Evolutionary conservation across 169 alveolate genomes (phyloP).

Genomic region (Cryptosporidium canis): DNA sequence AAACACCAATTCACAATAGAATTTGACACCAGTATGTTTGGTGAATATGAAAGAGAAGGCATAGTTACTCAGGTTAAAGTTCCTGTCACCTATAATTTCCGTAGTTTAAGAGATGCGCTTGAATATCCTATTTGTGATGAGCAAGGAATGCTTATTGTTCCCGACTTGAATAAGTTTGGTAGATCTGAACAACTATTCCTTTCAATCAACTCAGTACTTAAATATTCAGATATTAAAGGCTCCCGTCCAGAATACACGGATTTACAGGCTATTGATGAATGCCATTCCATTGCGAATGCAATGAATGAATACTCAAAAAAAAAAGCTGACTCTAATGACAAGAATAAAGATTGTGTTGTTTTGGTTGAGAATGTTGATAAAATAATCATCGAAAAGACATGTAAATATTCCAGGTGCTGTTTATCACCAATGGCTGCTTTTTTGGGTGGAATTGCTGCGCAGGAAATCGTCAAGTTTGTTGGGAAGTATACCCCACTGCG

Average conservation of each 20-base stretch:
- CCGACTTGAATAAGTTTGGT: slow-evolving; percentile 95
- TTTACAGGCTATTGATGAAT: slow-evolving; percentile 81
- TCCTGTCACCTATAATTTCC: slow-evolving; percentile 85
- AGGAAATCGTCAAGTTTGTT: slow-evolving; percentile 96
- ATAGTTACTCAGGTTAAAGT: slow-evolving; percentile 90
- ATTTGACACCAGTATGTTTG: slow-evolving; percentile 87
- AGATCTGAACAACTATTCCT: slow-evolving; percentile 94
- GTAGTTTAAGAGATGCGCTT: slow-evolving; percentile 30
- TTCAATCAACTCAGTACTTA: slow-evolving; percentile 85
- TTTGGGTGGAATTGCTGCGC: slow-evolving; percentile 97
- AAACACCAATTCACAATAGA: slow-evolving; percentile 88
- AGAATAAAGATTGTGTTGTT: slow-evolving; percentile 34
- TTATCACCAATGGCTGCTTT: slow-evolving; percentile 95
- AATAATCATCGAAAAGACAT: slow-evolving; percentile 83
- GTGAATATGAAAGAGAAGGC: slow-evolving; percentile 87
- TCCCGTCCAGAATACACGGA: slow-evolving; percentile 81
- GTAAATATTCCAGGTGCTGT: slow-evolving; percentile 82
- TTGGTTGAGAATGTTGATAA: slow-evolving; percentile 88
- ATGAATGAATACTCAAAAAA: slow-evolving; percentile 77
- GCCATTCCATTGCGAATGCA: slow-evolving; percentile 77
- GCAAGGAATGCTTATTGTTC: slow-evolving; percentile 82
- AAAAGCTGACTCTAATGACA: slow-evolving; percentile 40
- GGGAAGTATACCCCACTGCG: slow-evolving; percentile 98
- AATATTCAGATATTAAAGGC: slow-evolving; percentile 78
- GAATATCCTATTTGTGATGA: slow-evolving; percentile 84